Conservation (phyloP, 768 basidiomycete genomes). For the Psilocybe subaeruginosa region DNA sequence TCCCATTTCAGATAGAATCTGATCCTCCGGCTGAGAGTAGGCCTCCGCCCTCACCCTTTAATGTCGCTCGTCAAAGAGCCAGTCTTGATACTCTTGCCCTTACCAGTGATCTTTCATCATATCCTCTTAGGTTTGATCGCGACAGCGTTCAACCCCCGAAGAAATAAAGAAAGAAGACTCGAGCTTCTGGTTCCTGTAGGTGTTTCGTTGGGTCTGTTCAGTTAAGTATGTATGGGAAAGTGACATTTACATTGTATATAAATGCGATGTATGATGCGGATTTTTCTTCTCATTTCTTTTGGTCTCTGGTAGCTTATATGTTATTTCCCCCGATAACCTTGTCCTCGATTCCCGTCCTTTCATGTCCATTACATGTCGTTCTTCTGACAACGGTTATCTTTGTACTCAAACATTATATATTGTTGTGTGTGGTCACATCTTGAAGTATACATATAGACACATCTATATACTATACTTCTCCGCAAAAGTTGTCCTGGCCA, state of each 20-base stretch:
- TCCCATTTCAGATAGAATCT: conserved; percentile 85
- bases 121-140: conserved; percentile 76
- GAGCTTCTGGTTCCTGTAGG: not conserved
- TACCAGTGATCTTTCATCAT: conserved; percentile 82
- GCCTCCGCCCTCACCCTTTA: conserved; percentile 34
- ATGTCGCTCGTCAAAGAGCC: conserved; percentile 62
- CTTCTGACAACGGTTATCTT: not conserved
- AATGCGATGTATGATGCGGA: not conserved
- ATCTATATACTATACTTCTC: too few species aligned
- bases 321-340: conserved; percentile 2
- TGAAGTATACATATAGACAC: too few species aligned
- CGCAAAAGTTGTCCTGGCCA: too few species aligned
- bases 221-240: not conserved
- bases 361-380: not conserved
- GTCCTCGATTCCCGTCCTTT: not conserved
- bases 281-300: not conserved
- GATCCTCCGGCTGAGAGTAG: conserved; percentile 42
- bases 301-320: conserved; percentile 6
- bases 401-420: conserved; percentile 4
- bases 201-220: not conserved
- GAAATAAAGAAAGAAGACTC: conserved; percentile 9
- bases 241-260: conserved; percentile 8
- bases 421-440: not conserved
- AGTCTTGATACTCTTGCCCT: conserved; percentile 86
- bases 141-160: conserved; percentile 38